Evolutionary conservation across 345 rosid species (phyloP).

Genomic region (Eucalyptus camaldulensis): DNA sequence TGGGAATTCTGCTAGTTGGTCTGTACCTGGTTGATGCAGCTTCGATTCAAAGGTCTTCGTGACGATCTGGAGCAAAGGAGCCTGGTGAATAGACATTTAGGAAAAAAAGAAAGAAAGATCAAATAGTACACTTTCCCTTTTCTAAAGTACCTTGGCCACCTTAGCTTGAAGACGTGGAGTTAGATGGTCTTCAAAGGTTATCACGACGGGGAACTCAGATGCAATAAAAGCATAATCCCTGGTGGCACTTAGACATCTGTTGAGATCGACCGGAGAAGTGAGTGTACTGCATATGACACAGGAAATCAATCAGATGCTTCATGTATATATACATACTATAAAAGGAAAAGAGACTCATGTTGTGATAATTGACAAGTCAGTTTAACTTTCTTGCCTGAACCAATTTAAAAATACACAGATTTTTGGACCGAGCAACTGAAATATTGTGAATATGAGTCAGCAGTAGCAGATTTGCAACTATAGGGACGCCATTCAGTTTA

Average conservation of each 20-base stretch:
- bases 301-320: not conserved
- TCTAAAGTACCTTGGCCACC: constrained; percentile 49
- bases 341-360: not conserved
- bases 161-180: constrained; percentile 44
- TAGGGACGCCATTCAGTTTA: not conserved
- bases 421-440: not conserved
- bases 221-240: constrained; percentile 45
- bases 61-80: constrained; percentile 34
- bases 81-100: not conserved
- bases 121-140: not conserved
- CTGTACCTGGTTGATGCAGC: constrained; percentile 22
- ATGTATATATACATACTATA: no score
- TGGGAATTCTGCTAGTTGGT: constrained; percentile 32
- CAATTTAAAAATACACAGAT: not conserved
- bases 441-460: not conserved
- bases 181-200: constrained; percentile 82
- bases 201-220: constrained; percentile 73
- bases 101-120: not conserved
- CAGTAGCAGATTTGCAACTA: not conserved
- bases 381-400: not conserved
- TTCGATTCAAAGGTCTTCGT: constrained; percentile 25
- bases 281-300: constrained; percentile 30
- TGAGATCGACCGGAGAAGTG: constrained; percentile 48
- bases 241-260: constrained; percentile 43
- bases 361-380: not conserved